Conservation (phyloP, 1,284 basidiomycete genomes). For the Austroboletus olivaceoglutinosus region DNA sequence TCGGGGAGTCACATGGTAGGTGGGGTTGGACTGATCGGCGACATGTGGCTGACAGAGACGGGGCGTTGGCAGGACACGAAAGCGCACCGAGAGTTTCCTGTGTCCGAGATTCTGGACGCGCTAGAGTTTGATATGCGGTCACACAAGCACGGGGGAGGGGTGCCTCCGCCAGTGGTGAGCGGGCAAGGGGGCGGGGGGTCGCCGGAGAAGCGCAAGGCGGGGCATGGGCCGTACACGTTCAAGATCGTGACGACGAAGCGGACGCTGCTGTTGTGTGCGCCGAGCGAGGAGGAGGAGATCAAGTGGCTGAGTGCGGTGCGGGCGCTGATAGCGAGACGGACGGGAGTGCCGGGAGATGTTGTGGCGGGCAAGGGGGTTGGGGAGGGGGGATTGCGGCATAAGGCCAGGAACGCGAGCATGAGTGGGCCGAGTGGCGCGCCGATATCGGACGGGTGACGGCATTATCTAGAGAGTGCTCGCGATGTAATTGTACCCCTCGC, state of each 20-base stretch:
- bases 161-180: constrained; percentile 36
- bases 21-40: constrained; percentile 23
- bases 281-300: constrained; percentile 97
- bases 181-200: constrained; percentile 34
- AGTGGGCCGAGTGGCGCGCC: constrained; percentile 30
- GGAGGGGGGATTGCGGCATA: constrained; percentile 37
- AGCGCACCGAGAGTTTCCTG: constrained; percentile 82
- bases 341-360: constrained; percentile 41
- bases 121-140: constrained; percentile 77
- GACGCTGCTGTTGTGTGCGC: constrained; percentile 87
- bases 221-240: constrained; percentile 64
- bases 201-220: constrained; percentile 40
- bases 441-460: constrained; percentile 28
- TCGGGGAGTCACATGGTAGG: constrained; percentile 86
- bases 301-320: constrained; percentile 95
- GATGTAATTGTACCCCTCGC: constrained; percentile 19
- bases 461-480: constrained; percentile 9
- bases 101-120: constrained; percentile 87
- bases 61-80: constrained; percentile 69
- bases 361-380: constrained; percentile 17
- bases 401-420: constrained; percentile 44
- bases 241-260: constrained; percentile 96
- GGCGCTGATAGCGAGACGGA: constrained; percentile 78
- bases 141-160: constrained; percentile 36
- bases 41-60: constrained; percentile 12